Percentiles rank a stretch among this genome's conserved stretches.
Conservation (phyloP, 2,329 filamentous ascomycete species). For the Claviceps paspali region DNA sequence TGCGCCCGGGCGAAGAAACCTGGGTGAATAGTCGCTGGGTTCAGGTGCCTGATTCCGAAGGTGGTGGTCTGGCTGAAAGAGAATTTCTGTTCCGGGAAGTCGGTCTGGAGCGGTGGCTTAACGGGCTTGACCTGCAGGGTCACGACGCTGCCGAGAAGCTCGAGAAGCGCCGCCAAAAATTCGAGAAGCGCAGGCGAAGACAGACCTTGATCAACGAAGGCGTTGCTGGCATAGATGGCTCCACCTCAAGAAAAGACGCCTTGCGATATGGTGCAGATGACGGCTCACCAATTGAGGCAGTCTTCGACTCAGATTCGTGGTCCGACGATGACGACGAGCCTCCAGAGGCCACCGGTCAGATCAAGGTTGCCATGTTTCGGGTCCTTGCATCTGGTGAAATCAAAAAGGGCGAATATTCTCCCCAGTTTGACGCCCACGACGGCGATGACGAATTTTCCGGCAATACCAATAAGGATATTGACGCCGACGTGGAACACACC, state of each 20-base stretch:
- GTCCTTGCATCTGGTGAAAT: slow-evolving; percentile 93
- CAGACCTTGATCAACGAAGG: slow-evolving; percentile 34
- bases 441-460: slow-evolving; percentile 61
- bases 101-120: slow-evolving; percentile 88
- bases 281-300: slow-evolving; percentile 55
- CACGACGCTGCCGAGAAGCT: slow-evolving; percentile 81
- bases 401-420: slow-evolving; percentile 94
- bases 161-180: slow-evolving; percentile 75
- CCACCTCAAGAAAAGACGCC: slow-evolving; percentile 34
- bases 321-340: slow-evolving; percentile 75
- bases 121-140: slow-evolving; percentile 86
- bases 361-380: slow-evolving; percentile 93
- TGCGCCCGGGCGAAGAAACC: slow-evolving; percentile 87
- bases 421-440: slow-evolving; percentile 92
- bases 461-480: slow-evolving; percentile 42
- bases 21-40: slow-evolving; percentile 99
- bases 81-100: slow-evolving; percentile 97
- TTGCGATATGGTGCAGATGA: slow-evolving; percentile 70
- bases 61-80: slow-evolving; percentile 84
- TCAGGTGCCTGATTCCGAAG: slow-evolving; percentile 77
- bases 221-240: slow-evolving; percentile 18
- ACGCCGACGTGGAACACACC: slow-evolving; percentile 85
- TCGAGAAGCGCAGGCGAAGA: slow-evolving; percentile 50
- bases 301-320: slow-evolving; percentile 55
- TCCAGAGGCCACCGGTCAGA: slow-evolving; percentile 89